Conservation (phyloP, 495 filamentous ascomycete genomes). For the Bathelium albidoporum region DNA sequence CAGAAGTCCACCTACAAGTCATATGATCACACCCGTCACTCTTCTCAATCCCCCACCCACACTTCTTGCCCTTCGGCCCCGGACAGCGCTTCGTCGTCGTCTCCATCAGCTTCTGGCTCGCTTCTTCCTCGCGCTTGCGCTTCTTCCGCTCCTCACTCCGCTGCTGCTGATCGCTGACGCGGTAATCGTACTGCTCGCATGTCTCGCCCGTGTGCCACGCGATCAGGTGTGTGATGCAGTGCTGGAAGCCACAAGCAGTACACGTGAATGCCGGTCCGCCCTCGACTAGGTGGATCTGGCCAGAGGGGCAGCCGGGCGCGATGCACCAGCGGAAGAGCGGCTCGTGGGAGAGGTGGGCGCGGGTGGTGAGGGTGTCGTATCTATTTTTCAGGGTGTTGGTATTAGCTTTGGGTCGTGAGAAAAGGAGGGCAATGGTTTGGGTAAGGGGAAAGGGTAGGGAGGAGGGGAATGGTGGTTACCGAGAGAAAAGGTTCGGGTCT, state of each 20-base stretch:
- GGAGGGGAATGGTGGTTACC: neutral
- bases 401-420: too few species aligned
- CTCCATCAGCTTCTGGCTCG: slow-evolving; percentile 7
- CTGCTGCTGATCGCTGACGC: slow-evolving; percentile 18
- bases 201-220: slow-evolving; percentile 33
- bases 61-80: slow-evolving; percentile 19
- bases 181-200: slow-evolving; percentile 32
- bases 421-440: neutral
- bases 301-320: slow-evolving; percentile 25
- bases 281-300: slow-evolving; percentile 28
- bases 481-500: slow-evolving; percentile 10
- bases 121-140: slow-evolving; percentile 14
- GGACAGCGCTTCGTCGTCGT: slow-evolving; percentile 24
- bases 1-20: slow-evolving; percentile 24
- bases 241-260: slow-evolving; percentile 27
- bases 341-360: slow-evolving; percentile 21
- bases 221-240: slow-evolving; percentile 30
- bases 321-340: slow-evolving; percentile 35
- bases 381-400: too few species aligned
- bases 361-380: slow-evolving; percentile 22
- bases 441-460: neutral
- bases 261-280: slow-evolving; percentile 17
- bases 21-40: slow-evolving; percentile 27
- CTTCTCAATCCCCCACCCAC: slow-evolving; percentile 28
- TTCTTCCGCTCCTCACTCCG: slow-evolving; percentile 18